Percentiles rank a stretch among this genome's conserved stretches.
Evolutionary conservation across 176 grass and related monocot genomes (phyloP).

Genomic region (Carex cristatella): DNA sequence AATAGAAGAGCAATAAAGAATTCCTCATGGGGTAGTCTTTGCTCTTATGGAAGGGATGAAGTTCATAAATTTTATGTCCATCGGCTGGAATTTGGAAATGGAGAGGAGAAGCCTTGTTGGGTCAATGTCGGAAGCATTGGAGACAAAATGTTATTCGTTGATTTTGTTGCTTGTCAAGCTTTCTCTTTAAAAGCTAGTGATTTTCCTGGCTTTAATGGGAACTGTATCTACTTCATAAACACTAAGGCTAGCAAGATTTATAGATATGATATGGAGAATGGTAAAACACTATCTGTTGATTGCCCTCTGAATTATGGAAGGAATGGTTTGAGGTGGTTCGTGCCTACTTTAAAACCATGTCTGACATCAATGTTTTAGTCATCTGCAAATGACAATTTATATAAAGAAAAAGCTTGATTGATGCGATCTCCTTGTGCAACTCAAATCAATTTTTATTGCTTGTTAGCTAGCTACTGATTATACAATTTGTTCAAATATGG

Average conservation of each 20-base stretch:
- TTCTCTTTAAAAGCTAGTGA: not conserved
- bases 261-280: not conserved
- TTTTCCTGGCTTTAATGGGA: not conserved
- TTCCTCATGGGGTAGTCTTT: no score
- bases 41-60: no score
- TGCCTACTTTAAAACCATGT: not conserved
- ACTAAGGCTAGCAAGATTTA: not conserved
- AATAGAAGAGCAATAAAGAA: no score
- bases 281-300: not conserved
- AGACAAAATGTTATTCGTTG: not conserved
- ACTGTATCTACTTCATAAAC: not conserved
- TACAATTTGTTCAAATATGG: no score
- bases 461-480: no score
- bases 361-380: no score
- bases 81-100: not conserved
- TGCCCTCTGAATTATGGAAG: not conserved
- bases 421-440: no score
- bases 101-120: not conserved
- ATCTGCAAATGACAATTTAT: no score
- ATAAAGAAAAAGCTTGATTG: no score
- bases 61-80: not conserved
- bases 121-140: not conserved
- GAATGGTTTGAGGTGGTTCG: not conserved
- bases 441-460: no score
- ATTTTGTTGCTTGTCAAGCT: not conserved